Evolutionary conservation across 2,329 filamentous ascomycete genomes (phyloP).

Genomic region (Chalaropsis ovoidea): DNA sequence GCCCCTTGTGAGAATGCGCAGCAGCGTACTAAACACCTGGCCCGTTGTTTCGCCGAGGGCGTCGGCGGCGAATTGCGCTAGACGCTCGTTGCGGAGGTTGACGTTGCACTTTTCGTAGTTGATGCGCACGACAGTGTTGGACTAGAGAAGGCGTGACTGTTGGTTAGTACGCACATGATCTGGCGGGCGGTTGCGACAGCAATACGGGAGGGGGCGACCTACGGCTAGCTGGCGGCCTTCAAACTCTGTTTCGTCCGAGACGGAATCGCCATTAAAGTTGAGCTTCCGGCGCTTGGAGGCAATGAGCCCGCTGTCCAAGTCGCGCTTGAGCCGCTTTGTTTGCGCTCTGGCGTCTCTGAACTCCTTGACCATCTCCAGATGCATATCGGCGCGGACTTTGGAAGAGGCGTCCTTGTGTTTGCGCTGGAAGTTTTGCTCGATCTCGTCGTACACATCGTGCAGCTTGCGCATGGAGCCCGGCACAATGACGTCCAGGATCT

Average conservation of each 20-base stretch:
- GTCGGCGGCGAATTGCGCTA: constrained; percentile 62
- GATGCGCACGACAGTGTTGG: constrained; percentile 62
- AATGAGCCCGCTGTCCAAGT: constrained; percentile 38
- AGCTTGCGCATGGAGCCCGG: constrained; percentile 49
- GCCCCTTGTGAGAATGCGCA: constrained; percentile 60
- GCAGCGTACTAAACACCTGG: constrained; percentile 63
- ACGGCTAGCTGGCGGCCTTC: constrained; percentile 46
- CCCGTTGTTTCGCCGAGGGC: constrained; percentile 64
- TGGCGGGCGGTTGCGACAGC: neutral
- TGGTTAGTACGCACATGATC: constrained; percentile 27
- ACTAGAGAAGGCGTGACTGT: constrained; percentile 38
- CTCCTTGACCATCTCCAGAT: constrained; percentile 44
- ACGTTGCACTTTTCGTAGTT: constrained; percentile 81
- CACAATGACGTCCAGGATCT: constrained; percentile 56
- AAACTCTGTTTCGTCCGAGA: constrained; percentile 32
- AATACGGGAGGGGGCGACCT: constrained; percentile 30
- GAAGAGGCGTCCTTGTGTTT: constrained; percentile 38
- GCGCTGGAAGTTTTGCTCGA: constrained; percentile 53
- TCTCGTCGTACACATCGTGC: constrained; percentile 49
- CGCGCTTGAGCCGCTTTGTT: constrained; percentile 42
- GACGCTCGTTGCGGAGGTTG: constrained; percentile 65
- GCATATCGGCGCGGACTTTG: constrained; percentile 57
- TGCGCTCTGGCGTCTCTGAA: constrained; percentile 47
- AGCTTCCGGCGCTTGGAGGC: constrained; percentile 47
- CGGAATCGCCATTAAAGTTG: constrained; percentile 37